A percentile compares a stretch with the other conserved stretches of the same genome.
Evolutionary conservation across 176 grass and related monocot species (phyloP).

Genomic region (Aegilops speltoides): DNA sequence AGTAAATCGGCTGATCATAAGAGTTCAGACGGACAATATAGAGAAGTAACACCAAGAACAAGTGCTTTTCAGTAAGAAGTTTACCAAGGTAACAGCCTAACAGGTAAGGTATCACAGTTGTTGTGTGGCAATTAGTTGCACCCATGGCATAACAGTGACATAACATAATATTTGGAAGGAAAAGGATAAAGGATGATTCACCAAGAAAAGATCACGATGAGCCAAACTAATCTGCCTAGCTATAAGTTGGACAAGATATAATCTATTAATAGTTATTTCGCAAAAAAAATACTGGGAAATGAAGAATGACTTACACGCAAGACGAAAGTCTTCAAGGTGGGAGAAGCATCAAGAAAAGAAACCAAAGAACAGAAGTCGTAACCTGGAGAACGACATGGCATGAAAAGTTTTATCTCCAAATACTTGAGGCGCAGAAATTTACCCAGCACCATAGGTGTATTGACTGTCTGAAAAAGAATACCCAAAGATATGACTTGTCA

Average conservation of each 20-base stretch:
- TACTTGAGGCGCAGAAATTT: slow-evolving; percentile 26
- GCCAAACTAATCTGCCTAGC: neutral
- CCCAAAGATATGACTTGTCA: neutral
- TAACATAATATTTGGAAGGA: neutral
- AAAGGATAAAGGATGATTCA: neutral
- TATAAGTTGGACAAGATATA: neutral
- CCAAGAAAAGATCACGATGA: neutral
- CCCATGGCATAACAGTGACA: neutral
- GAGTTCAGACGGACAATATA: neutral
- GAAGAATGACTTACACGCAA: slow-evolving; percentile 15
- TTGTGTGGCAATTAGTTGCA: neutral
- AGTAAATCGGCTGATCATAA: neutral
- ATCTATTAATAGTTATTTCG: neutral
- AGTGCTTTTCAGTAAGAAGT: neutral
- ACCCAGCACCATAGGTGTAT: neutral
- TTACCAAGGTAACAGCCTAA: neutral
- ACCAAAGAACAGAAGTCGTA: neutral
- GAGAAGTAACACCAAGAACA: neutral
- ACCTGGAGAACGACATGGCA: neutral
- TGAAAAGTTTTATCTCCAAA: slow-evolving; percentile 21
- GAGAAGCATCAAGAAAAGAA: slow-evolving; percentile 29
- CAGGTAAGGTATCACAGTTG: neutral
- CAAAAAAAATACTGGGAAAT: neutral
- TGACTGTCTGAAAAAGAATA: neutral
- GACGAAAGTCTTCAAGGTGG: slow-evolving; percentile 8